Evolutionary conservation across 2,329 filamentous ascomycete genomes (phyloP).

Genomic region (Dactylonectria estremocensis): DNA sequence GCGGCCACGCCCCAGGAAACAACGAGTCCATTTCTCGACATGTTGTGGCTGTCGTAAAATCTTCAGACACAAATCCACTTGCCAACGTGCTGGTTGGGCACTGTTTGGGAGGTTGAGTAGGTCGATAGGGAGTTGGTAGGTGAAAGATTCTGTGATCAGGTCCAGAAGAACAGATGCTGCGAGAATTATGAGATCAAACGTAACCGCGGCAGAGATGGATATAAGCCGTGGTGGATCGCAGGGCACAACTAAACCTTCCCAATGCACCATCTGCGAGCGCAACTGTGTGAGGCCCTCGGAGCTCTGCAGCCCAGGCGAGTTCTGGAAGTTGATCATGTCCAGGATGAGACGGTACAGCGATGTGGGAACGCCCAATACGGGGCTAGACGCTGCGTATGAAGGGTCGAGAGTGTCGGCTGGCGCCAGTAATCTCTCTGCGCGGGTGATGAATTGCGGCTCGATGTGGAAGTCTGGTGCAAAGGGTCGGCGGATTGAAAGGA

Average conservation of each 20-base stretch:
- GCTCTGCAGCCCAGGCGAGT: background rate
- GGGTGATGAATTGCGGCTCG: constrained; percentile 20
- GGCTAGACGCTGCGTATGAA: background rate
- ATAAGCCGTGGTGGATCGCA: background rate
- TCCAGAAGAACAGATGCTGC: constrained; percentile 21
- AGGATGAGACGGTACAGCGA: constrained; percentile 17
- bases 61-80: background rate
- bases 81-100: constrained; percentile 2
- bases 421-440: constrained; percentile 16
- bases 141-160: constrained; percentile 9
- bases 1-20: constrained; percentile 31
- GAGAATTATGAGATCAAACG: constrained; percentile 9
- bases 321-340: constrained; percentile 18
- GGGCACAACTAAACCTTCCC: constrained; percentile 4
- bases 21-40: constrained; percentile 24
- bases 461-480: constrained; percentile 28
- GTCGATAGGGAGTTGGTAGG: background rate
- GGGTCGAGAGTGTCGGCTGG: background rate
- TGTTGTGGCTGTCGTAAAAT: constrained; percentile 19
- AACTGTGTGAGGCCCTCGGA: background rate
- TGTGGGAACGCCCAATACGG: constrained; percentile 6
- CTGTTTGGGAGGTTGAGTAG: too few species aligned
- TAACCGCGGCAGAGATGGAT: background rate
- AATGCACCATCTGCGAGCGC: background rate
- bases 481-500: constrained; percentile 18